Conservation (phyloP, 805 yeast genomes). For the Candida glaebosa region DNA sequence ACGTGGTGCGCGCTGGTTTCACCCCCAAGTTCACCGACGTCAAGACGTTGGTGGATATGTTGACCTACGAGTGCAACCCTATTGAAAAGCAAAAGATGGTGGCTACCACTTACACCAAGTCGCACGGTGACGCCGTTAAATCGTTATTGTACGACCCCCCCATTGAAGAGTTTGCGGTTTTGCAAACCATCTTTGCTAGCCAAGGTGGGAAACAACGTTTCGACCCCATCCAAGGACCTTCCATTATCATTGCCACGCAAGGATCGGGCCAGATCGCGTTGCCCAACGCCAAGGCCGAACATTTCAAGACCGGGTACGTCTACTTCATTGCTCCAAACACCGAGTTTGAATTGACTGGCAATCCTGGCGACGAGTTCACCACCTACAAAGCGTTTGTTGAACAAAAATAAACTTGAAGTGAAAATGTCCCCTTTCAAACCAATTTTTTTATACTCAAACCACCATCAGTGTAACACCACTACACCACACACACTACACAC, state of each 20-base stretch:
- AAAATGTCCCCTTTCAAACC: not conserved
- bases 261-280: conserved; percentile 65
- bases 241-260: conserved; percentile 77
- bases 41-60: conserved; percentile 79
- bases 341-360: conserved; percentile 56
- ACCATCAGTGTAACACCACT: too few species aligned
- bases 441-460: too few species aligned
- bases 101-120: conserved; percentile 52
- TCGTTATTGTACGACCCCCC: conserved; percentile 87
- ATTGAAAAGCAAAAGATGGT: conserved; percentile 93
- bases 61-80: conserved; percentile 84
- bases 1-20: conserved; percentile 97
- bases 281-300: conserved; percentile 31
- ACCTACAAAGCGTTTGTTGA: conserved; percentile 91
- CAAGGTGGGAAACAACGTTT: conserved; percentile 49
- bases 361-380: conserved; percentile 52
- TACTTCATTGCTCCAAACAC: conserved; percentile 81
- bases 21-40: conserved; percentile 99
- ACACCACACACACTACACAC: not conserved
- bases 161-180: conserved; percentile 92
- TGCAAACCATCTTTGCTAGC: conserved; percentile 64
- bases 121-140: conserved; percentile 59
- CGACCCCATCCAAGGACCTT: conserved; percentile 76
- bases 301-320: conserved; percentile 67
- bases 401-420: conserved; percentile 10